Evolutionary conservation across 2,329 filamentous ascomycete genomes (phyloP).

Genomic region (Xylaria sp.): DNA sequence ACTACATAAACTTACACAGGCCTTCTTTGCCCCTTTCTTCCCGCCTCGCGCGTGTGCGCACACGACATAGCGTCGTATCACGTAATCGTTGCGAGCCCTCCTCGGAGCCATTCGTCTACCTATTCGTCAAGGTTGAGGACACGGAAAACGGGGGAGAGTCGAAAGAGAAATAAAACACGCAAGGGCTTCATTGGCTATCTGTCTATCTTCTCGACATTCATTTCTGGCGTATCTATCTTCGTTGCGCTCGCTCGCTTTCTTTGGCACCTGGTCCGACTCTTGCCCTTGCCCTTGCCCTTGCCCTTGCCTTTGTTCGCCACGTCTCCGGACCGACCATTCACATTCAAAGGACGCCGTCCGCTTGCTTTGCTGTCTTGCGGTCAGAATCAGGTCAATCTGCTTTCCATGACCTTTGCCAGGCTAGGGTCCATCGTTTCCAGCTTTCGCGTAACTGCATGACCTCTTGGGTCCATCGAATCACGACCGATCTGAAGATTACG

Average conservation of each 20-base stretch:
- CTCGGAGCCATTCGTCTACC: constrained; percentile 4
- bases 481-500: constrained; percentile 20
- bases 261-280: constrained; percentile 21
- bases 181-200: constrained; percentile 26
- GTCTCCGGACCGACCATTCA: constrained; percentile 22
- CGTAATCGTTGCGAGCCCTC: constrained; percentile 13
- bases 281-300: constrained; percentile 11
- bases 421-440: constrained; percentile 20
- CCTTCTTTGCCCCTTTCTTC: constrained; percentile 20
- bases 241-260: constrained; percentile 31
- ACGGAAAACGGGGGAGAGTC: constrained; percentile 6
- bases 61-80: constrained; percentile 16
- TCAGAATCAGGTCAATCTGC: background rate
- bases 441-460: constrained; percentile 17
- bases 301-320: constrained; percentile 31
- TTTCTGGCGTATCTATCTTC: constrained; percentile 27
- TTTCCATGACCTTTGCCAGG: constrained; percentile 21
- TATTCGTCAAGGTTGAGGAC: background rate
- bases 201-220: constrained; percentile 29
- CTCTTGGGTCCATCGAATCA: constrained; percentile 16
- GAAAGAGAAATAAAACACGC: constrained; percentile 8
- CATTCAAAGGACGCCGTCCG: constrained; percentile 24
- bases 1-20: constrained; percentile 3
- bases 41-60: constrained; percentile 10
- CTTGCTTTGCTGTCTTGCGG: constrained; percentile 7